A percentile compares a stretch with the other conserved stretches of the same genome.
phyloP scores from a whole-genome alignment of 441 rosid species.

The Lepidium campestre region DNA sequence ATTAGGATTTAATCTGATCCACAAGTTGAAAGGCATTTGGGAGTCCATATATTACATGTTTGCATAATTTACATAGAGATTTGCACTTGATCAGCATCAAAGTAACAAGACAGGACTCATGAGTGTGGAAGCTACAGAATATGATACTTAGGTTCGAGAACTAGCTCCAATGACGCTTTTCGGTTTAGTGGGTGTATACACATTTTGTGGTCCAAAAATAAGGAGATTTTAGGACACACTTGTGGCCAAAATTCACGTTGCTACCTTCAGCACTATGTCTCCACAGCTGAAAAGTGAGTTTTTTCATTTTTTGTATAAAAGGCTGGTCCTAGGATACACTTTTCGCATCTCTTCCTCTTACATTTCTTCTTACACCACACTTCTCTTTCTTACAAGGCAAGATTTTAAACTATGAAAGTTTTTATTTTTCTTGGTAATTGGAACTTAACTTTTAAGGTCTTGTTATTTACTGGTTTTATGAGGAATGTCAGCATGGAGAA shows the following conservation, averaged over 20 bases:
- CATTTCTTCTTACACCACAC: conserved; percentile 37
- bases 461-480: background rate
- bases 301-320: conserved; percentile 70
- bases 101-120: background rate
- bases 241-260: conserved; percentile 28
- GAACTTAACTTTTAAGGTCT: background rate
- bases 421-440: background rate
- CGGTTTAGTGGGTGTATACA: conserved; percentile 14
- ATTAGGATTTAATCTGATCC: background rate
- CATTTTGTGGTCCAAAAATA: conserved; percentile 20
- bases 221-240: background rate
- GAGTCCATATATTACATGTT: background rate
- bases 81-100: background rate
- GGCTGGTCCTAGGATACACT: conserved; percentile 74
- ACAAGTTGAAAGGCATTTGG: background rate
- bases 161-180: background rate
- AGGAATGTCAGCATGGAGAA: conserved; percentile 1
- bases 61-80: background rate
- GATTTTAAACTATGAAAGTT: background rate
- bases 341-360: conserved; percentile 47
- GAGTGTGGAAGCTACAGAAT: conserved; percentile 10
- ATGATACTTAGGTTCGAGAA: conserved; percentile 11
- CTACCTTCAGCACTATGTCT: conserved; percentile 25
- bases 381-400: conserved; percentile 33
- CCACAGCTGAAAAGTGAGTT: conserved; percentile 62